phyloP scores from a whole-genome alignment of 129 eudicot genomes.

The Saussurea involucrata region DNA sequence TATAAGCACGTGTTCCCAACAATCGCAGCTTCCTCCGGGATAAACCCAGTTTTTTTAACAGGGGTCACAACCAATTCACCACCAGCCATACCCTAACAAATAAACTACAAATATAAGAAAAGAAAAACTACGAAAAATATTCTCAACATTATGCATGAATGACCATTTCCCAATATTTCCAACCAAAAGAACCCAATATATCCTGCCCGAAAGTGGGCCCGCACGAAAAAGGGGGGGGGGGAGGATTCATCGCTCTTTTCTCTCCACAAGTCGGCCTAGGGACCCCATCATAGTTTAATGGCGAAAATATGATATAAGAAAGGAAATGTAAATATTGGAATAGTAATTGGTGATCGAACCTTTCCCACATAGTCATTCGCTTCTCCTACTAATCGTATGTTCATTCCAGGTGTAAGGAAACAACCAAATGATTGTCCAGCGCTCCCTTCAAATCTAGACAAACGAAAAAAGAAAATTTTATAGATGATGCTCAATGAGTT shows the following conservation, averaged over 20 bases:
- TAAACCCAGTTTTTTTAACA: slow-evolving; percentile 68
- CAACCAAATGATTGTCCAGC: slow-evolving; percentile 95
- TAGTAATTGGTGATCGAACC: slow-evolving; percentile 44
- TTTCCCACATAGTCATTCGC: slow-evolving; percentile 99
- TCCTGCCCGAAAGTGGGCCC: background rate
- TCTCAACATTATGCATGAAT: background rate
- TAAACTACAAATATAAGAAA: slow-evolving; percentile 16
- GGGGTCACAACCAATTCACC: slow-evolving; percentile 90
- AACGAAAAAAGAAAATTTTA: slow-evolving; percentile 6
- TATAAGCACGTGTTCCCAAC: slow-evolving; percentile 94
- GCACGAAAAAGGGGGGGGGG: background rate
- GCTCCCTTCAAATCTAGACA: slow-evolving; percentile 59
- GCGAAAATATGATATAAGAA: background rate
- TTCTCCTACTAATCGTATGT: slow-evolving; percentile 84
- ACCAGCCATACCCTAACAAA: slow-evolving; percentile 96
- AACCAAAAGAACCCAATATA: background rate
- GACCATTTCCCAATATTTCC: background rate
- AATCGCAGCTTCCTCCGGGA: slow-evolving; percentile 90
- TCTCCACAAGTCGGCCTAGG: background rate
- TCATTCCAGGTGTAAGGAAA: slow-evolving; percentile 98
- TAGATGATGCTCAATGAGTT: background rate
- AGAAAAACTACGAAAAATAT: background rate
- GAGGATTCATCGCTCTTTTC: background rate
- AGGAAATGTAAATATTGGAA: background rate
- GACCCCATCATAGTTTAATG: background rate